Evolutionary conservation across 2,329 filamentous ascomycete genomes (phyloP).

Genomic region (Microdochium paspali): DNA sequence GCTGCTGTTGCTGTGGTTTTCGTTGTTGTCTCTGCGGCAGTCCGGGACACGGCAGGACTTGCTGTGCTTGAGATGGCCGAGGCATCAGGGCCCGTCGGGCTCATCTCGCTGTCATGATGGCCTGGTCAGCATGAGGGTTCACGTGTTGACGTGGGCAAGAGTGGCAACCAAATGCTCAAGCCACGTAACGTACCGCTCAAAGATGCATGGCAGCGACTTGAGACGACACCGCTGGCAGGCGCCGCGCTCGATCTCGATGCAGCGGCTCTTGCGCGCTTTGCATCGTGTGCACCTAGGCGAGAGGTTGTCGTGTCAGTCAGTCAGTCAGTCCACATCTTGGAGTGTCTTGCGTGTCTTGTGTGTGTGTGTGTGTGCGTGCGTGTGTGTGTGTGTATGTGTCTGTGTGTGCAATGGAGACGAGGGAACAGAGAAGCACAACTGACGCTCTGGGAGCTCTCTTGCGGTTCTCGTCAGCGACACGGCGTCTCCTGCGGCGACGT

Average conservation of each 20-base stretch:
- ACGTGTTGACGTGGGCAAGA: background rate
- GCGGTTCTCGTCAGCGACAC: conserved; percentile 22
- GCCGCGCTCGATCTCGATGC: conserved; percentile 15
- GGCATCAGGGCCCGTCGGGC: background rate
- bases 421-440: background rate
- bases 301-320: background rate
- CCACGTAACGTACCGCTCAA: conserved; percentile 3
- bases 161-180: too few species aligned
- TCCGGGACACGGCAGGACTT: background rate
- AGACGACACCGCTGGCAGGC: conserved; percentile 18
- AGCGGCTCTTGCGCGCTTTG: conserved; percentile 24
- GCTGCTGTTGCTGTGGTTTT: background rate
- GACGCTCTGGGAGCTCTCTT: conserved; percentile 21
- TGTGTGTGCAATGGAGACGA: background rate
- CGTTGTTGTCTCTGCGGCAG: background rate
- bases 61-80: background rate
- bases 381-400: too few species aligned
- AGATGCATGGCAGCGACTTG: conserved; percentile 10
- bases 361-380: too few species aligned
- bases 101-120: background rate
- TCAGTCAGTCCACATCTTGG: background rate
- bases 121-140: background rate
- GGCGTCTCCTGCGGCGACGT: conserved; percentile 11
- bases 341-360: too few species aligned
- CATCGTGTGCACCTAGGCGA: conserved; percentile 19